phyloP scores from a whole-genome alignment of 345 rosid genomes.

The thale cress (Arabidopsis thaliana) region TAIR10.1 NC_003074.8:7631001-7631500 shows the following conservation, averaged over 20 bases:
- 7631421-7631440: not conserved
- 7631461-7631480: not conserved
- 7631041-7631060: slow-evolving; percentile 38
- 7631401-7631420: not conserved
- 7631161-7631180: too few species aligned
- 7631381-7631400: not conserved
- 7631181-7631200: not conserved
- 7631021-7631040: slow-evolving; percentile 15
- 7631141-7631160: not conserved
- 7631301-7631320: not conserved
- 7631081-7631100: slow-evolving; percentile 10
- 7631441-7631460: not conserved
- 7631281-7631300: not conserved
- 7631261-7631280: not conserved
- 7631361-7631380: not conserved
- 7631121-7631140: not conserved
- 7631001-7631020: slow-evolving; percentile 40
- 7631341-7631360: not conserved
- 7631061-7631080: slow-evolving; percentile 16
- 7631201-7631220: not conserved
- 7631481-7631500: not conserved
- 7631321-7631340: not conserved
- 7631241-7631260: not conserved
- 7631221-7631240: not conserved
- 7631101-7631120: slow-evolving; percentile 12